Evolutionary conservation across 371 early-diverging fungal genomes (phyloP), one percentile per base, ranked within the genome.

Genomic region (Rhizopus stolonifer): DNA sequence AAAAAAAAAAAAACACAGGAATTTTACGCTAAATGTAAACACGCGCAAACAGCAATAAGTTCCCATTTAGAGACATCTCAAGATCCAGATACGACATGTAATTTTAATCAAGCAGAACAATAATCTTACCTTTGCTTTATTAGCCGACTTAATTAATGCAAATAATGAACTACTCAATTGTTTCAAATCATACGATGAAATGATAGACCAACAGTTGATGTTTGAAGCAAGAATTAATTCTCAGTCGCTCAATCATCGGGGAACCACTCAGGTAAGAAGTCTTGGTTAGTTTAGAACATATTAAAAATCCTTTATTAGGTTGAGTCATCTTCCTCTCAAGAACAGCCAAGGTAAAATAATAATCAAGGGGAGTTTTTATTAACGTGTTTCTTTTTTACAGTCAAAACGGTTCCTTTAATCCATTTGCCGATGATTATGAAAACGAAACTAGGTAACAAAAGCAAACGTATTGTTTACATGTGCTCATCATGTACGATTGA

Each of bases 101-200:
- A 68, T 59, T 53, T 49, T 13, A 26, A 32, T n/a, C n/a, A 25
- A 24, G 14, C n/a, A 39, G 7, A 23, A 17, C 50, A 49, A 48
- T 44, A 48, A 49, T 45, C 6, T 21, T 44, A 21, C 29, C 43
- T 25, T 21, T 38, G 26, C 24, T 54, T 52, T 34, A 51, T 33
- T 58, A 76, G 77, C 77, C 21, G 54, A 64, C 3, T 46, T 76
- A 34, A 51, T 77, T 43, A 68, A 71, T 40, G 69, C 74, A 25
- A 77, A 77, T 44, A 67, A 66, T 36, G 77, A 77, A 26, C 54
- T 77, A 9, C 48, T 73, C 4, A 69, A 53, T 15, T 61, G 61
- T 26, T 77, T 77, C 56, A 77, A 74, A 34, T 65, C 77, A 8
- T 77, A 77, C 58, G 74, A 77, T 43, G 77, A 77, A 49, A 74